Evolutionary conservation across 2,329 filamentous ascomycete genomes (phyloP), one percentile per base, ranked within the genome.

Genomic region (Thielaviopsis punctulata): DNA sequence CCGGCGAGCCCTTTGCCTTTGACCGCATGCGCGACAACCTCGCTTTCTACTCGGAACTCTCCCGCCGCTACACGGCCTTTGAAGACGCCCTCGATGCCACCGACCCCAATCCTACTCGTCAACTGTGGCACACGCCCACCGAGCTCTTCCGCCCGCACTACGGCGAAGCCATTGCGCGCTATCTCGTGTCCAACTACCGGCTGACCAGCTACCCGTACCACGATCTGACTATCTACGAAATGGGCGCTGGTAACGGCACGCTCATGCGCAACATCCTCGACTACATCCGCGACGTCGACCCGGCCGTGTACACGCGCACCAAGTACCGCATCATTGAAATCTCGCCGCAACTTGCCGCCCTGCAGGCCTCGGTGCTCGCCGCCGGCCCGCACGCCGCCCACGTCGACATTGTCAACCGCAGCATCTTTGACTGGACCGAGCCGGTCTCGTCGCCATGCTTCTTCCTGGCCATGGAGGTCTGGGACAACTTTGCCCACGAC

Each of bases 231-330:
- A 93, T 98, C 65, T 98, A 95, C 75, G 92, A 98, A 66, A 94
- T 98, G 84, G 92, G 92, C 50, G 92, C 92, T 39, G 92, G 92
- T 60, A 90, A 95, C 61, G 92, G 92, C 57, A 98, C 93, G 0
- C 77, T 98, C 63, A 98, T 98, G 92, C 75, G 92, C 63, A 98
- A 98, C 66, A 89, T 98, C 54, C 76, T 98, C 56, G 90, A 98
- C 71, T 95, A 93, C 66, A 94, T 98, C 64, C 85, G 89, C 57
- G 82, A 86, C 58, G 75, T 82, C 45, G 86, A 96, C 60, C 87
- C 89, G 0, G 84, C 89, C 58, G 90, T 98, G 27, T 98, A 98
- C 67, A 83, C 85, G 60, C 81, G 92, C 54, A 98, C 92, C 4
- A 84, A 87, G 62, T 98, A 84, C 74, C 86, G 85, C 65, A 86